phyloP scores from a whole-genome alignment of 495 filamentous ascomycete genomes.

The Amphirosellinia nigrospora region DNA sequence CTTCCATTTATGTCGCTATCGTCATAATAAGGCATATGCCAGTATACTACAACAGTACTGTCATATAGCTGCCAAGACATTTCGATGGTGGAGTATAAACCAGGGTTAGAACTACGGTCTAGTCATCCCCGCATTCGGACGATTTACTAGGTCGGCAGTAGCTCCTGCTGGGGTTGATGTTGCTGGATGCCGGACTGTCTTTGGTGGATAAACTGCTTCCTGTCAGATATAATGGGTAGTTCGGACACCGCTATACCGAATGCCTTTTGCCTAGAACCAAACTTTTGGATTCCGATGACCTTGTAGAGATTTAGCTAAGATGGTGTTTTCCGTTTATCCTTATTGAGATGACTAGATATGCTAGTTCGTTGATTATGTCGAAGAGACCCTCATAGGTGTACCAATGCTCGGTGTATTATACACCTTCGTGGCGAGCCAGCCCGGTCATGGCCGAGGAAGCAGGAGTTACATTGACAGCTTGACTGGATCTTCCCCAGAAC shows the following conservation, averaged over 20 bases:
- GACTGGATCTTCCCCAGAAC: constrained; percentile 2
- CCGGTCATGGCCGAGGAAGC: not conserved
- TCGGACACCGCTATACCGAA: constrained; percentile 28
- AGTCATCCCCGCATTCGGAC: constrained; percentile 10
- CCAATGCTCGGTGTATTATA: not conserved
- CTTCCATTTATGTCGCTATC: not conserved
- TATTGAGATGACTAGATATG: not conserved
- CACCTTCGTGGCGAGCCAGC: not conserved
- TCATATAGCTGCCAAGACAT: constrained; percentile 14
- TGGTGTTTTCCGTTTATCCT: not conserved
- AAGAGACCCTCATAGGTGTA: not conserved
- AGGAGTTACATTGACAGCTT: not conserved
- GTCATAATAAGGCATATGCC: constrained; percentile 2
- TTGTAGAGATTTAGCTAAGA: not conserved
- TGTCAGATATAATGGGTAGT: not conserved
- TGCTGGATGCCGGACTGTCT: constrained; percentile 1
- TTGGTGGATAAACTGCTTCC: constrained; percentile 29
- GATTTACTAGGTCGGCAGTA: not conserved
- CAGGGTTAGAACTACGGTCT: not conserved
- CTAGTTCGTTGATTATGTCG: not conserved
- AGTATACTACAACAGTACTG: not conserved
- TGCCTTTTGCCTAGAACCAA: not conserved
- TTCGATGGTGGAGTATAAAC: not conserved
- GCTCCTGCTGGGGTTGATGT: not conserved
- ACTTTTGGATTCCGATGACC: not conserved